A percentile compares a stretch with the other conserved stretches of the same genome.
These are phyloP conservation scores for Irpex sp. DNA, from an alignment of 1,284 basidiomycete species.

Conservation along the genomic window DNA sequence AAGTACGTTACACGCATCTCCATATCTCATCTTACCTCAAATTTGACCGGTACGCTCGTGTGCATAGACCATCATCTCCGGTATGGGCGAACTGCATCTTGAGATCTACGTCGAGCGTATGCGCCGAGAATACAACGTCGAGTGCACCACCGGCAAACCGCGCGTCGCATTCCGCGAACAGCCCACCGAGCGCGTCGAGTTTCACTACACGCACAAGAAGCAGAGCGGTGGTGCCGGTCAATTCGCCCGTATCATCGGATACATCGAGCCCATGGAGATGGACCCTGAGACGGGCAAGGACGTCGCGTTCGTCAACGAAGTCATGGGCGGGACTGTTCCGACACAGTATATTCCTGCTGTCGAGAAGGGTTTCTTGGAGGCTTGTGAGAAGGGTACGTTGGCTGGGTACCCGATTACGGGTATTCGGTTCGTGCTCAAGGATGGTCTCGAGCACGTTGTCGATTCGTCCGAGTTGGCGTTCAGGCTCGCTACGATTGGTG, in stretches of 20 bases:
- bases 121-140: constrained; percentile 95
- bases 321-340: constrained; percentile 94
- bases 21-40: constrained; percentile 5
- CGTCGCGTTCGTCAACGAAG: constrained; percentile 82
- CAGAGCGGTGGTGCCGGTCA: constrained; percentile 98
- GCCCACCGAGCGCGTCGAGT: constrained; percentile 78
- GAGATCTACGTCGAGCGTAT: constrained; percentile 99
- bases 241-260: constrained; percentile 91
- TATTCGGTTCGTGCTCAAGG: constrained; percentile 85
- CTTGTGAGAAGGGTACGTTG: constrained; percentile 87
- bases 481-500: constrained; percentile 85
- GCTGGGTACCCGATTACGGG: constrained; percentile 90
- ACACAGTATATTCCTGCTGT: constrained; percentile 91
- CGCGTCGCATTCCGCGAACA: constrained; percentile 98
- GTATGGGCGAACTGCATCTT: constrained; percentile 98
- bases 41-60: too few relatives aligned
- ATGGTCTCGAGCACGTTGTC: constrained; percentile 92
- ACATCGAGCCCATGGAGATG: constrained; percentile 88
- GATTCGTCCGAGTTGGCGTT: constrained; percentile 98
- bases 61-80: constrained; percentile 98
- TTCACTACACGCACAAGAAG: constrained; percentile 97
- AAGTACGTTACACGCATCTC: constrained; percentile 45
- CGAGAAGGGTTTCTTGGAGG: constrained; percentile 95
- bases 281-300: constrained; percentile 84
- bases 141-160: constrained; percentile 93